A percentile compares a stretch with the other conserved stretches of the same genome.
These are phyloP conservation scores for Simplicillium aogashimaense DNA, from an alignment of 2,329 filamentous ascomycete species.

Conservation along the genomic window DNA sequence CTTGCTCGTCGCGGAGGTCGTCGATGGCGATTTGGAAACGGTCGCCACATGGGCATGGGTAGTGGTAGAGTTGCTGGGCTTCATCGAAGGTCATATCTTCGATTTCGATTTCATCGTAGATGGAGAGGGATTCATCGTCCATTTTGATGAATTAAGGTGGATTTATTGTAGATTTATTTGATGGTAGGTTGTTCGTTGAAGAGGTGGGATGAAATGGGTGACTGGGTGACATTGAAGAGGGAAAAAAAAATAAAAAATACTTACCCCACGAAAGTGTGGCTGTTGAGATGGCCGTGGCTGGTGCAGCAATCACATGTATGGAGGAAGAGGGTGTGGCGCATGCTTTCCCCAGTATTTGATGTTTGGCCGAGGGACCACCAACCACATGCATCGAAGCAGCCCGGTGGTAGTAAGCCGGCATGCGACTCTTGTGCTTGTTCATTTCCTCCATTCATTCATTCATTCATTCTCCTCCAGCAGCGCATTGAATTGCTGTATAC, in stretches of 20 bases:
- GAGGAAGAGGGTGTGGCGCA: constrained; percentile 3
- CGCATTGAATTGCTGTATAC: background rate
- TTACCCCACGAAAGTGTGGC: constrained; percentile 8
- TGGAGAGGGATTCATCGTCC: constrained; percentile 16
- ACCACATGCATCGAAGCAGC: constrained; percentile 7
- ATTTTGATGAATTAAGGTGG: background rate
- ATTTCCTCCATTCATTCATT: background rate
- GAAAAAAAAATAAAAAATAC: background rate
- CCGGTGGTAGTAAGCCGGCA: too few species aligned
- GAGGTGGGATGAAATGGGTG: background rate
- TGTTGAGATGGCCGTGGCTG: constrained; percentile 7
- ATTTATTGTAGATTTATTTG: background rate
- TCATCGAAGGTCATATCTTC: constrained; percentile 94
- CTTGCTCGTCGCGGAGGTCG: constrained; percentile 79
- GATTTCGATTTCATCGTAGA: constrained; percentile 98
- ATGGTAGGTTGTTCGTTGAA: background rate
- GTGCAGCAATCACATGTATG: constrained; percentile 9
- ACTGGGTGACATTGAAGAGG: constrained; percentile 2
- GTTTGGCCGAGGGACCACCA: constrained; percentile 5
- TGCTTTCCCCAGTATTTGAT: constrained; percentile 3
- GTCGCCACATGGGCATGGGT: constrained; percentile 95
- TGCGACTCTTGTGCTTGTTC: constrained; percentile 1
- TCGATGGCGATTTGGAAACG: constrained; percentile 82
- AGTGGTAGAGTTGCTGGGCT: constrained; percentile 79
- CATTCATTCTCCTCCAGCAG: constrained; percentile 1